Conservation (phyloP, 2,329 filamentous ascomycete genomes). For the Torrubiella hemipterigena region DNA sequence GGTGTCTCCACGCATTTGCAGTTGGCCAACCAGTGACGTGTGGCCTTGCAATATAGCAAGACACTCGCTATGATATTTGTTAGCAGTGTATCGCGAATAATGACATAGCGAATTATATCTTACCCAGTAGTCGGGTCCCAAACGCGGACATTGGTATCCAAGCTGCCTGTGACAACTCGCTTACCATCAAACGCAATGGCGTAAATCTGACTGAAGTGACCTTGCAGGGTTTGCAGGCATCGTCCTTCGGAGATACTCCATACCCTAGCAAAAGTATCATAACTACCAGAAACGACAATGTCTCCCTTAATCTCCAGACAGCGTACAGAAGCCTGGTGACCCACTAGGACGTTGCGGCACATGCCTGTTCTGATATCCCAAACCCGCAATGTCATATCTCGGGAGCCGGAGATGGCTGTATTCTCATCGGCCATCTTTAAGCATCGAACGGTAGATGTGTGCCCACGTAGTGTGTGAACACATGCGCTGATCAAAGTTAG, state of each 20-base stretch:
- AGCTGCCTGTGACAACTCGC: slow-evolving; percentile 84
- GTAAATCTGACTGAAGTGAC: slow-evolving; percentile 98
- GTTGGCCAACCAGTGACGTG: slow-evolving; percentile 88
- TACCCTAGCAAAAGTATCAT: slow-evolving; percentile 91
- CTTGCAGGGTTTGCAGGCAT: slow-evolving; percentile 78
- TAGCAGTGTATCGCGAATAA: slow-evolving; percentile 1
- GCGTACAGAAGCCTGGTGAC: slow-evolving; percentile 89
- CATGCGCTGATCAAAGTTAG: slow-evolving; percentile 42
- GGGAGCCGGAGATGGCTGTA: slow-evolving; percentile 90
- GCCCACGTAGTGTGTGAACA: slow-evolving; percentile 75
- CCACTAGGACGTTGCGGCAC: slow-evolving; percentile 83
- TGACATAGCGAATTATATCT: slow-evolving; percentile 18
- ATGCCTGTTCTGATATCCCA: slow-evolving; percentile 87
- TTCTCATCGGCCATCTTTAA: slow-evolving; percentile 93
- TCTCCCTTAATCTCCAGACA: slow-evolving; percentile 95
- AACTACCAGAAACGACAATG: slow-evolving; percentile 94
- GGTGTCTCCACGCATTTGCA: slow-evolving; percentile 91
- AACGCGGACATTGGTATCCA: slow-evolving; percentile 93
- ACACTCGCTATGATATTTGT: slow-evolving; percentile 48
- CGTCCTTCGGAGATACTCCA: slow-evolving; percentile 97
- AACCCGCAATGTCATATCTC: slow-evolving; percentile 86
- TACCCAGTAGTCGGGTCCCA: slow-evolving; percentile 88
- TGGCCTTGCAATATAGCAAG: slow-evolving; percentile 91
- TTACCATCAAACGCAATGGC: slow-evolving; percentile 94
- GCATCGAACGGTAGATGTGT: slow-evolving; percentile 93